Base-by-base conservation (phyloP, 2,329 filamentous ascomycete species). In the Talaromyces albobiverticillius region DNA sequence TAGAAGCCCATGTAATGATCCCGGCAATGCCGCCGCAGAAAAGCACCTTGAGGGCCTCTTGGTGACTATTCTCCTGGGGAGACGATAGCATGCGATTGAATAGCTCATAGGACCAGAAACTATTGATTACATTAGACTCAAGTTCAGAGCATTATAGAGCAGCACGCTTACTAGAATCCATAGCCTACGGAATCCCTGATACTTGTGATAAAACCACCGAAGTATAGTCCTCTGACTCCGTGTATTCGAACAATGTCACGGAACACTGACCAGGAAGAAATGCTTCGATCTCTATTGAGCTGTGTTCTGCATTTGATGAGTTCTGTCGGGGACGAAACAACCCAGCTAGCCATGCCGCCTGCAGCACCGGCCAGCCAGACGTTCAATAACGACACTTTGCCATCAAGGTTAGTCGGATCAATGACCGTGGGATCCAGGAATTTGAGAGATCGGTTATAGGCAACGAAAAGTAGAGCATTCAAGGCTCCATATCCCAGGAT, bases 111-210 rank as follows among this genome's bases (percentile, higher is more conserved):
- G 88, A 87, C 88, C 89, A 95, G 70, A 97, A 97, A 67, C 82
- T 83, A 55, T 55, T 42, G 5, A 7, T 22, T 23, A 20, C 4
- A 31, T 38, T 49, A 43, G 40, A 26, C 40, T 26, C 25, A 13
- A 7, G 1, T 14, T 3, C 25, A 34, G 3, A 38, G 14, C 20
- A 38, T 20, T n/a, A 18, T 13, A 42, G 20, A 10, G 32, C 13
- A 59, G 42, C 41, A 42, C 51, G 65, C 79, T 64, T 77, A 84
- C 81, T 96, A 97, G 71, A 96, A 96, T 0, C 92, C 93, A 72
- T 96, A 97, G n/a, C 93, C 93, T 53, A 96, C 82, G 55, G 87
- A 87, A 71, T 97, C 93, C 47, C 93, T 81, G 38, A 93, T 67
- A 51, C 87, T 89, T 0, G 93, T 97, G 14, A 96, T 84, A 0